Evolutionary conservation across 805 yeast genomes (phyloP).

Genomic region (Clavispora phyllophila): DNA sequence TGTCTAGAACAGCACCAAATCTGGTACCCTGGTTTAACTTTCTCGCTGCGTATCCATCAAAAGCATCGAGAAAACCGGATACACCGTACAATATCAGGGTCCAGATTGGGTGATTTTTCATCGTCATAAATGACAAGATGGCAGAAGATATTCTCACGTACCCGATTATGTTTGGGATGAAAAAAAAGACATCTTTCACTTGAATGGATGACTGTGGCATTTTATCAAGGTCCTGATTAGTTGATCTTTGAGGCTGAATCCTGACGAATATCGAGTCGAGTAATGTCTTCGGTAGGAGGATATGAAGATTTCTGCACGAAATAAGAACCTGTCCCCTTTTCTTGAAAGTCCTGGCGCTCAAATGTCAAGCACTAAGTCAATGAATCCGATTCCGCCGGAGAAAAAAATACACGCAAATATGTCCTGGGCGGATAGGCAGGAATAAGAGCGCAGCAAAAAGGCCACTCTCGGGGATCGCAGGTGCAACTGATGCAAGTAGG

Average conservation of each 20-base stretch:
- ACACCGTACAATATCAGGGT: conserved; percentile 76
- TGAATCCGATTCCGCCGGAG: neutral
- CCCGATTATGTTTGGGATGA: conserved; percentile 90
- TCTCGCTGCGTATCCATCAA: conserved; percentile 95
- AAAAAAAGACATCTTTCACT: conserved; percentile 56
- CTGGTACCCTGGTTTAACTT: conserved; percentile 80
- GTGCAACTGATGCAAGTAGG: neutral
- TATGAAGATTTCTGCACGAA: neutral
- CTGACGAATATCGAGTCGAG: neutral
- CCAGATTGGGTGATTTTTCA: conserved; percentile 77
- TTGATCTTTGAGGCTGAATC: conserved; percentile 4
- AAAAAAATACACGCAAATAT: neutral
- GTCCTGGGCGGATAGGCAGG: neutral
- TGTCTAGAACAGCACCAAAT: conserved; percentile 95
- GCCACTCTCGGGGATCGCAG: neutral
- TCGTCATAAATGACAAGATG: conserved; percentile 68
- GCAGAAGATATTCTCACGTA: conserved; percentile 81
- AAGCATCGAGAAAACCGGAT: conserved; percentile 90
- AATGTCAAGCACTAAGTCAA: neutral
- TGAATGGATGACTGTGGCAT: neutral
- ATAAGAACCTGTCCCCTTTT: neutral
- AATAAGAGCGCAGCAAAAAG: neutral
- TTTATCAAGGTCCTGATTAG: conserved; percentile 4
- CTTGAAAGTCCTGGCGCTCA: neutral
- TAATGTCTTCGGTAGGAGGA: neutral